Percentiles rank a stretch among this genome's conserved stretches.
Conservation (phyloP, 1,284 basidiomycete genomes). For the Papiliotrema nemorosa region DNA sequence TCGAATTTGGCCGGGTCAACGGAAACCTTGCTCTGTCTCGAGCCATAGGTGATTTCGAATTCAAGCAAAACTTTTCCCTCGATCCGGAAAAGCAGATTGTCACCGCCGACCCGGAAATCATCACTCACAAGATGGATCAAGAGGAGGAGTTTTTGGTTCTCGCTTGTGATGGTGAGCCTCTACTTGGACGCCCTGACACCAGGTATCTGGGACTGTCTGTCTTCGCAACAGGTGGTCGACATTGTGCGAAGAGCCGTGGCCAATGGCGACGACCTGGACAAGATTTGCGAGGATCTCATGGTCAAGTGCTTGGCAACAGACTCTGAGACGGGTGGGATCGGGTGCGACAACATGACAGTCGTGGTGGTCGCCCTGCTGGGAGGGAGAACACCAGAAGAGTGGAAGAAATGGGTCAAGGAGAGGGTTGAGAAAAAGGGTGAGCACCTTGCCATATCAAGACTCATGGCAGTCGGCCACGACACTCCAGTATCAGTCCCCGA, state of each 20-base stretch:
- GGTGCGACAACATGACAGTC: slow-evolving; percentile 99
- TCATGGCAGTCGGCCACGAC: slow-evolving; percentile 55
- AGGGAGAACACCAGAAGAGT: slow-evolving; percentile 83
- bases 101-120: slow-evolving; percentile 90
- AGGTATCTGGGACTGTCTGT: slow-evolving; percentile 99
- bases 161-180: slow-evolving; percentile 85
- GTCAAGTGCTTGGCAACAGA: slow-evolving; percentile 93
- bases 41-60: slow-evolving; percentile 97
- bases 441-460: slow-evolving; percentile 45
- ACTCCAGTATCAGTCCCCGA: slow-evolving; percentile 52
- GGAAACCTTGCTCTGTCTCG: slow-evolving; percentile 95
- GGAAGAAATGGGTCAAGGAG: slow-evolving; percentile 87
- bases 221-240: slow-evolving; percentile 90
- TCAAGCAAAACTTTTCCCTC: slow-evolving; percentile 87
- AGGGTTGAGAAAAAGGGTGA: slow-evolving; percentile 73
- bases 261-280: slow-evolving; percentile 70
- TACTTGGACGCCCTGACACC: slow-evolving; percentile 9
- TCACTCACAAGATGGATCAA: slow-evolving; percentile 68
- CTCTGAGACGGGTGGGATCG: slow-evolving; percentile 87
- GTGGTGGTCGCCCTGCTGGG: slow-evolving; percentile 84
- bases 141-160: slow-evolving; percentile 96
- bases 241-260: slow-evolving; percentile 80
- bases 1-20: slow-evolving; percentile 96
- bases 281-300: slow-evolving; percentile 87
- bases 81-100: slow-evolving; percentile 90